phyloP scores from a whole-genome alignment of 2,329 filamentous ascomycete species.

The Pseudocercospora ulei region DNA sequence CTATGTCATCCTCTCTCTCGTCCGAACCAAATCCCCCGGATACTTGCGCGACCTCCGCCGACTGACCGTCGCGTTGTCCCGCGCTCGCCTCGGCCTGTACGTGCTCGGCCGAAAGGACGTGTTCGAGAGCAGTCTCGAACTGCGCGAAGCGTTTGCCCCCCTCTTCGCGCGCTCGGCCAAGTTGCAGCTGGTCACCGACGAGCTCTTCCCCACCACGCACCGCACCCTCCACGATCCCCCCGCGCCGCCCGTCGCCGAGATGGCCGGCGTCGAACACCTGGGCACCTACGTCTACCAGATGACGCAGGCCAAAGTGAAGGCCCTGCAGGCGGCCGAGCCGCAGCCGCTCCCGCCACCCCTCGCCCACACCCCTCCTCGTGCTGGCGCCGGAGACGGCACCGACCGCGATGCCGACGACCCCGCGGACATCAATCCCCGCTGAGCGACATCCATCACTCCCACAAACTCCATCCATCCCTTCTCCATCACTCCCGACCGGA shows the following conservation, averaged over 20 bases:
- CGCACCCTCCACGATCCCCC: conserved; percentile 41
- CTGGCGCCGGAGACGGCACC: too few species aligned
- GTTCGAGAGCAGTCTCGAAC: conserved; percentile 80
- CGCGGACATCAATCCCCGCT: too few species aligned
- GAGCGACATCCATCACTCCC: too few species aligned
- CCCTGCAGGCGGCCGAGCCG: conserved; percentile 44
- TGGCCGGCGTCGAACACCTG: conserved; percentile 87
- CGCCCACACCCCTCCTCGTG: too few species aligned
- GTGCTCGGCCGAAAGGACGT: conserved; percentile 79
- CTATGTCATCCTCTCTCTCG: conserved; percentile 89
- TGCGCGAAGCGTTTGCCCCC: conserved; percentile 73
- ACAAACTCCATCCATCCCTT: too few species aligned
- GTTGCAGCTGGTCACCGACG: conserved; percentile 68
- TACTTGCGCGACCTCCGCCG: conserved; percentile 90
- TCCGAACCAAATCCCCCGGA: conserved; percentile 75
- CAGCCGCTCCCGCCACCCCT: too few species aligned
- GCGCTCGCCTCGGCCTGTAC: conserved; percentile 83
- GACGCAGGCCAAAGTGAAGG: conserved; percentile 62
- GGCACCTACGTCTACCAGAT: conserved; percentile 96
- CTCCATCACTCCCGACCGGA: too few species aligned
- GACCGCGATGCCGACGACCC: too few species aligned
- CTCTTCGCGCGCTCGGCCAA: conserved; percentile 59
- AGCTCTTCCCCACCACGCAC: conserved; percentile 66
- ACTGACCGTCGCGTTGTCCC: conserved; percentile 86
- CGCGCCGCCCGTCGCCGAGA: conserved; percentile 46